Evolutionary conservation across 2,329 filamentous ascomycete genomes (phyloP).

Genomic region (Chaetomium globosum): DNA sequence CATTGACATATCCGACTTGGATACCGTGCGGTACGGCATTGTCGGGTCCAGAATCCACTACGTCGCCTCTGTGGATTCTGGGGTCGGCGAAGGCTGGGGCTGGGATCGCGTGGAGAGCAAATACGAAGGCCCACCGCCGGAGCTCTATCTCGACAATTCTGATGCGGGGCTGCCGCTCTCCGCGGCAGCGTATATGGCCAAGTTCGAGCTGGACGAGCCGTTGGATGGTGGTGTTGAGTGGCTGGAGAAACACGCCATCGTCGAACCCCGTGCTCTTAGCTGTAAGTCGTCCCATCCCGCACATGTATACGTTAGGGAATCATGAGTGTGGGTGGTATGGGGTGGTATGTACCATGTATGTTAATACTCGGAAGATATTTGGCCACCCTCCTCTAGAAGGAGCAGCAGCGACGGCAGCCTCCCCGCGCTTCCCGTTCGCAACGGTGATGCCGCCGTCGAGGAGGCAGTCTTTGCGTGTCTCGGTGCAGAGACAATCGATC

Average conservation of each 20-base stretch:
- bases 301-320: neutral
- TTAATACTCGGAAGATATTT: neutral
- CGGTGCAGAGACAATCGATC: neutral
- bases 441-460: neutral
- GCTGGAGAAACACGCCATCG: neutral
- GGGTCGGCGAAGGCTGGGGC: neutral
- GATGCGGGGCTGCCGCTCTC: neutral
- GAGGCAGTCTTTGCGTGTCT: slow-evolving; percentile 1
- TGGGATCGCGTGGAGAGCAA: neutral
- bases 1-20: slow-evolving; percentile 10
- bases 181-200: neutral
- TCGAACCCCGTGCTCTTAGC: neutral
- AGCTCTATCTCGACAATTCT: neutral
- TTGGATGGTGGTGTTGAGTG: neutral
- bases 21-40: slow-evolving; percentile 8
- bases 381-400: neutral
- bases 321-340: neutral
- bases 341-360: neutral
- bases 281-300: neutral
- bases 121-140: neutral
- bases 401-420: neutral
- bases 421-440: neutral
- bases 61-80: neutral
- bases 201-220: neutral
- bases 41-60: slow-evolving; percentile 6